Percentiles rank a stretch among this genome's conserved stretches.
These are phyloP conservation scores for Boletus subluridellus DNA, from an alignment of 1,284 basidiomycete genomes.

Conservation along the genomic window DNA sequence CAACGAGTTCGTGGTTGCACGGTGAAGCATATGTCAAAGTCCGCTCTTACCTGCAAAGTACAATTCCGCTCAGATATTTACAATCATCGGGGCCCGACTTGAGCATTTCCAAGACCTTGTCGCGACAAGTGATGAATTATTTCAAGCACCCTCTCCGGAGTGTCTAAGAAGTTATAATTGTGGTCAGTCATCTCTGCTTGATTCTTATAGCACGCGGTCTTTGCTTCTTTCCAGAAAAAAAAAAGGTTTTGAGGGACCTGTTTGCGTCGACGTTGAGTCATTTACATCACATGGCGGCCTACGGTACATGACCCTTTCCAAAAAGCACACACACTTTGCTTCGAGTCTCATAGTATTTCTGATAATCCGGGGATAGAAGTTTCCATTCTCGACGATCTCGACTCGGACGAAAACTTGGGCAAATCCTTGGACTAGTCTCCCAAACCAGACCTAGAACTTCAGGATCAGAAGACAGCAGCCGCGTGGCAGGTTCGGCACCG, in stretches of 20 bases:
- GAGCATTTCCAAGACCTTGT: background rate
- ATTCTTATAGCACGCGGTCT: background rate
- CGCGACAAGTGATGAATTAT: background rate
- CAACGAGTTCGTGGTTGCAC: background rate
- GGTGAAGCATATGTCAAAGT: background rate
- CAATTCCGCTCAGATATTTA: background rate
- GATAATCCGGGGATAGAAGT: background rate
- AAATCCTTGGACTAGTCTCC: background rate
- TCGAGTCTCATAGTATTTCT: background rate
- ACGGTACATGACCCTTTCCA: background rate
- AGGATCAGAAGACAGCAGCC: background rate
- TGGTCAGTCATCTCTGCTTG: background rate
- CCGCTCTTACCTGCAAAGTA: background rate
- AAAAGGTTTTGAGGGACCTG: background rate
- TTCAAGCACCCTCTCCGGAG: background rate
- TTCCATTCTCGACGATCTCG: background rate
- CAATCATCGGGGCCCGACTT: background rate
- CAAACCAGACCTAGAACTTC: background rate
- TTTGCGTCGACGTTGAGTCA: background rate
- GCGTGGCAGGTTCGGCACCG: background rate
- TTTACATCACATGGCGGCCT: background rate
- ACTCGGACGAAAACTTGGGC: background rate
- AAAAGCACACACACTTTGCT: background rate
- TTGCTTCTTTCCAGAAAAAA: background rate
- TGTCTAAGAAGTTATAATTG: background rate